Conservation (phyloP, 148 eudicot species). For the Silene conica region DNA sequence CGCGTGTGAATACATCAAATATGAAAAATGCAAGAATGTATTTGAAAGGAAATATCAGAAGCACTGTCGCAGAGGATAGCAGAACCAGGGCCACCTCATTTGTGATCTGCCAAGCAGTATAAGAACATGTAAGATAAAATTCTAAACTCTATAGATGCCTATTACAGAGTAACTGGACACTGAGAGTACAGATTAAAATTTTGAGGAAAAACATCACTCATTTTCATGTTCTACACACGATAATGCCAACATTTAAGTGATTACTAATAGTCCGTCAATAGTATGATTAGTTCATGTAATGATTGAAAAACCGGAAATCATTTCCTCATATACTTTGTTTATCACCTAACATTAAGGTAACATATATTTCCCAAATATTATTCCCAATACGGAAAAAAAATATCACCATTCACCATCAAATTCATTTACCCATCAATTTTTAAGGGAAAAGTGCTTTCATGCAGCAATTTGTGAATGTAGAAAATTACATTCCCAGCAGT, state of each 20-base stretch:
- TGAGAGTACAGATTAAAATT: background rate
- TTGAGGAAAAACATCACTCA: background rate
- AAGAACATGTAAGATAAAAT: background rate
- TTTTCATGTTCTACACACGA: background rate
- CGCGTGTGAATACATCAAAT: constrained; percentile 80
- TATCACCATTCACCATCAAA: background rate
- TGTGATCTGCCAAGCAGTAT: constrained; percentile 50
- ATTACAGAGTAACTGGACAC: background rate
- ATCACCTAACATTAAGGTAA: background rate
- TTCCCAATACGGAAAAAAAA: background rate
- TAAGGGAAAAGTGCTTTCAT: background rate
- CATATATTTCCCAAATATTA: background rate
- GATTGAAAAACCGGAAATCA: background rate
- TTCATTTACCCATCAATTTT: background rate
- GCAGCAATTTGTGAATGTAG: background rate
- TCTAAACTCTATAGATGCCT: background rate
- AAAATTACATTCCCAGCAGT: background rate
- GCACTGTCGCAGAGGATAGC: constrained; percentile 49
- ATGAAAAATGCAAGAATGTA: constrained; percentile 55
- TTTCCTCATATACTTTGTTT: background rate
- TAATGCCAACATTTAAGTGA: background rate
- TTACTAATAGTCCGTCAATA: background rate
- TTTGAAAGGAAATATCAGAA: constrained; percentile 71
- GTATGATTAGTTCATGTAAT: background rate
- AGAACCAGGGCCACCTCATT: constrained; percentile 76